A percentile compares a stretch with the other conserved stretches of the same genome.
These are phyloP conservation scores for Clarireedia sp. DNA, from an alignment of 2,329 filamentous ascomycete species.

Conservation along the genomic window DNA sequence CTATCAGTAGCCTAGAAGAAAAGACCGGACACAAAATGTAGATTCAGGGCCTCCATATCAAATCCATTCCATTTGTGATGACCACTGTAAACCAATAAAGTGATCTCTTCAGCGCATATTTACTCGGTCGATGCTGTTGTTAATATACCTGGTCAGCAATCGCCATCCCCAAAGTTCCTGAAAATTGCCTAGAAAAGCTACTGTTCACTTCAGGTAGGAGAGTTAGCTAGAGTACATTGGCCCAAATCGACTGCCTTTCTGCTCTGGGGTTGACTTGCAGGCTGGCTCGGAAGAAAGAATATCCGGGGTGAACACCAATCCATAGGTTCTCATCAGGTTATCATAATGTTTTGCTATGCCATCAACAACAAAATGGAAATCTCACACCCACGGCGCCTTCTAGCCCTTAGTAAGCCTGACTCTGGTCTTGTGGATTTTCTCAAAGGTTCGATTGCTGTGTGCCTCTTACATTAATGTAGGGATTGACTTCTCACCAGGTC, in stretches of 20 bases:
- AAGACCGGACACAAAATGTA: not conserved
- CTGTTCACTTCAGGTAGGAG: no score
- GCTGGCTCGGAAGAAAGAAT: not conserved
- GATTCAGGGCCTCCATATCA: not conserved
- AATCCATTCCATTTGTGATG: not conserved
- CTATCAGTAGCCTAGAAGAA: no score
- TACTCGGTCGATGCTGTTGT: no score
- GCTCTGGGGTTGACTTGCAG: no score
- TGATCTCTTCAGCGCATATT: not conserved
- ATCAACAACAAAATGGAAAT: slow-evolving; percentile 30
- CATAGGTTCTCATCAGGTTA: not conserved
- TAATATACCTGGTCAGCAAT: no score
- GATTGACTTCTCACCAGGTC: slow-evolving; percentile 33
- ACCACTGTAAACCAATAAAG: not conserved
- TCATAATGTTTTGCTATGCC: not conserved
- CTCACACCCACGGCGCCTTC: slow-evolving; percentile 46
- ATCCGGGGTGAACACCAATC: not conserved
- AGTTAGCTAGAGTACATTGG: no score
- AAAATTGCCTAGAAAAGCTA: no score
- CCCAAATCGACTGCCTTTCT: no score
- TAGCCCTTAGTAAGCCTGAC: slow-evolving; percentile 42
- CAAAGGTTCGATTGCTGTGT: slow-evolving; percentile 39
- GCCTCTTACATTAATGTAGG: not conserved
- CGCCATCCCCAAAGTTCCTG: no score
- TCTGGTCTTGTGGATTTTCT: slow-evolving; percentile 42